Evolutionary conservation across 352 stramenopile species (phyloP).

Genomic region (Peronospora destructor): DNA sequence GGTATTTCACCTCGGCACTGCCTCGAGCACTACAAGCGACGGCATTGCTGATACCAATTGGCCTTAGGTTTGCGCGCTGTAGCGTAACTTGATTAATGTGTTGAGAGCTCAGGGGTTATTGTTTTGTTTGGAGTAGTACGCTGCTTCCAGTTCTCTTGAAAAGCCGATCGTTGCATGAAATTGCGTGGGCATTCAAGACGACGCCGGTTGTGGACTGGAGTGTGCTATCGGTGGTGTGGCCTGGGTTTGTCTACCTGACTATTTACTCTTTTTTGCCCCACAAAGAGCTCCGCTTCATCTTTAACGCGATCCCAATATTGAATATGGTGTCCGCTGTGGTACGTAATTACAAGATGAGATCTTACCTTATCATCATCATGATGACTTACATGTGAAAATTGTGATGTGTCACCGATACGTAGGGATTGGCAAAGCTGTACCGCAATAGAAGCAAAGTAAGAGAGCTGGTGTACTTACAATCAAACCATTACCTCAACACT

Average conservation of each 20-base stretch:
- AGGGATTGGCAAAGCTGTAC: slow-evolving; percentile 72
- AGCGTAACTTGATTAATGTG: not conserved
- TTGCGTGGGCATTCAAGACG: slow-evolving; percentile 28
- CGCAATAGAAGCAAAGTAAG: slow-evolving; percentile 49
- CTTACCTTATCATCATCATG: not conserved
- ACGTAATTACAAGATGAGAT: slow-evolving; percentile 5
- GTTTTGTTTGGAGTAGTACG: slow-evolving; percentile 23
- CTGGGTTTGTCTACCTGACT: slow-evolving; percentile 81
- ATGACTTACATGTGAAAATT: not conserved
- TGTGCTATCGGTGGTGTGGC: slow-evolving; percentile 55
- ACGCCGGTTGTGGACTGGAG: slow-evolving; percentile 44
- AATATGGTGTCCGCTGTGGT: slow-evolving; percentile 91
- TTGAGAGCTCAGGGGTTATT: not conserved
- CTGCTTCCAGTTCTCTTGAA: slow-evolving; percentile 38
- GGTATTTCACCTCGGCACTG: slow-evolving; percentile 95
- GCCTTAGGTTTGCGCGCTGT: slow-evolving; percentile 41
- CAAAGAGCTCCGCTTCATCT: slow-evolving; percentile 98
- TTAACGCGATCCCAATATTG: slow-evolving; percentile 94
- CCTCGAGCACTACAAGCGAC: slow-evolving; percentile 85
- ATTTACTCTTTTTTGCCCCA: slow-evolving; percentile 96
- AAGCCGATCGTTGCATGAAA: slow-evolving; percentile 39
- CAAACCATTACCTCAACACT: too few relatives aligned
- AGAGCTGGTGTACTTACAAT: slow-evolving; percentile 11
- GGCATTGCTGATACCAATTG: slow-evolving; percentile 74
- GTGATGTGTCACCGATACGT: not conserved